These are phyloP conservation scores for Boletus rubropictus DNA, from an alignment of 768 basidiomycete genomes.

Conservation along the genomic window DNA sequence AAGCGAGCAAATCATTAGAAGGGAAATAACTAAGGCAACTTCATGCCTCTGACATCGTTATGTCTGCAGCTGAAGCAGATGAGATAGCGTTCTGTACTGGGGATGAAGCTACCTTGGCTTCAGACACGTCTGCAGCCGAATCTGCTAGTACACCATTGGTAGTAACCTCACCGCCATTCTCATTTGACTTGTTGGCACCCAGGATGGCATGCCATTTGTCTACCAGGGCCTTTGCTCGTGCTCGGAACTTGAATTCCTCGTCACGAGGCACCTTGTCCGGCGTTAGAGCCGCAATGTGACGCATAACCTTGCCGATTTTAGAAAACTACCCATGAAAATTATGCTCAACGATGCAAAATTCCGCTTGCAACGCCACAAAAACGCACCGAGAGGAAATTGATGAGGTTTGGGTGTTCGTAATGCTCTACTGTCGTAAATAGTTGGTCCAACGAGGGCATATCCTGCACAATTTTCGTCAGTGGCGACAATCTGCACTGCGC, in stretches of 20 bases:
- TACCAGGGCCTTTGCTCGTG: slow-evolving; percentile 44
- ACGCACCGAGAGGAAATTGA: slow-evolving; percentile 62
- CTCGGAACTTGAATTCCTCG: slow-evolving; percentile 48
- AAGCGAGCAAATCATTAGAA: slow-evolving; percentile 7
- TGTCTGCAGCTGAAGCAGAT: slow-evolving; percentile 31
- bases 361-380: slow-evolving; percentile 1
- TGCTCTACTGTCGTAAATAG: slow-evolving; percentile 73
- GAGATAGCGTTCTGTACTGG: slow-evolving; percentile 27
- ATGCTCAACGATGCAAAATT: slow-evolving; percentile 7
- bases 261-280: slow-evolving; percentile 43
- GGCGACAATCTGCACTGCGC: not conserved
- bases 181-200: slow-evolving; percentile 30
- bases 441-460: slow-evolving; percentile 68
- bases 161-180: slow-evolving; percentile 26
- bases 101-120: slow-evolving; percentile 19
- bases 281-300: slow-evolving; percentile 47
- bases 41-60: slow-evolving; percentile 41
- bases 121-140: slow-evolving; percentile 11
- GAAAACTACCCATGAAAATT: slow-evolving; percentile 30
- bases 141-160: slow-evolving; percentile 26
- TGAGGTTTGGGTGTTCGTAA: slow-evolving; percentile 65
- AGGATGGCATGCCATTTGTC: slow-evolving; percentile 40
- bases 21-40: slow-evolving; percentile 7
- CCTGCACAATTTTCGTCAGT: slow-evolving; percentile 38
- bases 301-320: slow-evolving; percentile 57